These are phyloP conservation scores for Cardamine chenopodiifolia DNA, from an alignment of 345 rosid species.

Conservation along the genomic window DNA sequence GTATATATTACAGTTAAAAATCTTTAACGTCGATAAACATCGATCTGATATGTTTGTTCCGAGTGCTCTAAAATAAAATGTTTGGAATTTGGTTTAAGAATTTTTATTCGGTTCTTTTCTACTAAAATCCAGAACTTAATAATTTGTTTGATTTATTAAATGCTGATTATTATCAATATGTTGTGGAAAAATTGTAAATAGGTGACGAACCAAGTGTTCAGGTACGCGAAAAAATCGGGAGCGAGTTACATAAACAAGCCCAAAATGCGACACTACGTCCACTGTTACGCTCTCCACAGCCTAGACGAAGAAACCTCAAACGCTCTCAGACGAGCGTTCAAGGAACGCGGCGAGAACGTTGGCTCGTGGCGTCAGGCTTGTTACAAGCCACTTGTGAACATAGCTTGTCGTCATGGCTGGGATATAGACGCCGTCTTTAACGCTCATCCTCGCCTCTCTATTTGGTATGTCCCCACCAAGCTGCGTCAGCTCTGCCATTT, in stretches of 20 bases:
- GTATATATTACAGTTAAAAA: too few species aligned
- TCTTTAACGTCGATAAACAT: background rate
- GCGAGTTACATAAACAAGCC: slow-evolving; percentile 99
- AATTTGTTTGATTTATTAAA: background rate
- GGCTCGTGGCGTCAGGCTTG: slow-evolving; percentile 99
- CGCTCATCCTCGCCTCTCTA: slow-evolving; percentile 86
- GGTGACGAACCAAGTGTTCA: slow-evolving; percentile 97
- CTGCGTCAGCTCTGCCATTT: slow-evolving; percentile 95
- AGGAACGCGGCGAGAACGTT: slow-evolving; percentile 93
- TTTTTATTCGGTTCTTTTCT: background rate
- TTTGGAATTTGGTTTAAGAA: background rate
- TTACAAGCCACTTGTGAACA: slow-evolving; percentile 84
- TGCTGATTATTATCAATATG: background rate
- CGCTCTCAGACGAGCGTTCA: slow-evolving; percentile 69
- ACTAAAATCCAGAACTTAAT: background rate
- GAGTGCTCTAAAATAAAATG: background rate
- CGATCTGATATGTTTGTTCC: background rate
- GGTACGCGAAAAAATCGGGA: slow-evolving; percentile 91
- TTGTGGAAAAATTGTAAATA: slow-evolving; percentile 21
- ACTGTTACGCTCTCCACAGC: slow-evolving; percentile 94
- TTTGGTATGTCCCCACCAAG: slow-evolving; percentile 96
- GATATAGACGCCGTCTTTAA: slow-evolving; percentile 90
- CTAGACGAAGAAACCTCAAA: slow-evolving; percentile 88
- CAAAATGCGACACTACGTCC: slow-evolving; percentile 97
- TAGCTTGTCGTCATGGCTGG: slow-evolving; percentile 89